A percentile compares a stretch with the other conserved stretches of the same genome.
These are phyloP conservation scores for Aureobasidium melanogenum DNA, from an alignment of 2,329 filamentous ascomycete species.

Conservation along the genomic window DNA sequence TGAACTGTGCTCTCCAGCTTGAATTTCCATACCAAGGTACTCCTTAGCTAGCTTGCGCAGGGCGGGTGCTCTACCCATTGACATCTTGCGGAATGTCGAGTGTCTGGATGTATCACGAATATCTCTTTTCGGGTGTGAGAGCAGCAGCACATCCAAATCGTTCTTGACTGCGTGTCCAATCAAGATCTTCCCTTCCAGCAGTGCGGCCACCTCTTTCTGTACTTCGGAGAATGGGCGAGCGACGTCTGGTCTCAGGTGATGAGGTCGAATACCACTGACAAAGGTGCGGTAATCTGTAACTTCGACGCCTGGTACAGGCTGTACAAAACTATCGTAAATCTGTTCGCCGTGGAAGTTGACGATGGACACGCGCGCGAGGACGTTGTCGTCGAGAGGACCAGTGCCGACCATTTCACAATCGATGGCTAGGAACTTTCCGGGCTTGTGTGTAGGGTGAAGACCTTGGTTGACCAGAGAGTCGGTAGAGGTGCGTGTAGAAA, in stretches of 20 bases:
- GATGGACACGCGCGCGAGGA: slow-evolving; percentile 76
- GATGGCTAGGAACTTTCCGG: slow-evolving; percentile 85
- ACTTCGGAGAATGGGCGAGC: slow-evolving; percentile 61
- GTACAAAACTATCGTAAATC: slow-evolving; percentile 89
- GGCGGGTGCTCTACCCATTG: slow-evolving; percentile 59
- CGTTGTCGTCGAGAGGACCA: slow-evolving; percentile 57
- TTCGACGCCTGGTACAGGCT: slow-evolving; percentile 50
- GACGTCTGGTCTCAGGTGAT: slow-evolving; percentile 52
- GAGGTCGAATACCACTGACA: slow-evolving; percentile 71
- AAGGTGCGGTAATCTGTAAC: slow-evolving; percentile 87
- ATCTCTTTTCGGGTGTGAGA: slow-evolving; percentile 70
- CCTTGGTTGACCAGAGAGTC: slow-evolving; percentile 37
- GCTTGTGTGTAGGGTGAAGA: slow-evolving; percentile 46
- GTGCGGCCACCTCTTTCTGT: slow-evolving; percentile 58
- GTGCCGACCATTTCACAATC: slow-evolving; percentile 99
- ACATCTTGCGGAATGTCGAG: slow-evolving; percentile 62
- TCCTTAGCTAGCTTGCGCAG: slow-evolving; percentile 51
- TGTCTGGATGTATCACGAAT: slow-evolving; percentile 80
- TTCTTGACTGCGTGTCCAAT: slow-evolving; percentile 80
- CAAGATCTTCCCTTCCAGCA: slow-evolving; percentile 63
- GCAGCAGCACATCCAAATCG: slow-evolving; percentile 61
- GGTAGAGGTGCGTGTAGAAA: slow-evolving; percentile 46
- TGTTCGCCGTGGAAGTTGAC: slow-evolving; percentile 92
- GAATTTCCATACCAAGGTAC: slow-evolving; percentile 50
- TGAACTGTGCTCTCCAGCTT: slow-evolving; percentile 51